Conservation (phyloP, 768 basidiomycete genomes). For the Coprinellus micaceus region DNA sequence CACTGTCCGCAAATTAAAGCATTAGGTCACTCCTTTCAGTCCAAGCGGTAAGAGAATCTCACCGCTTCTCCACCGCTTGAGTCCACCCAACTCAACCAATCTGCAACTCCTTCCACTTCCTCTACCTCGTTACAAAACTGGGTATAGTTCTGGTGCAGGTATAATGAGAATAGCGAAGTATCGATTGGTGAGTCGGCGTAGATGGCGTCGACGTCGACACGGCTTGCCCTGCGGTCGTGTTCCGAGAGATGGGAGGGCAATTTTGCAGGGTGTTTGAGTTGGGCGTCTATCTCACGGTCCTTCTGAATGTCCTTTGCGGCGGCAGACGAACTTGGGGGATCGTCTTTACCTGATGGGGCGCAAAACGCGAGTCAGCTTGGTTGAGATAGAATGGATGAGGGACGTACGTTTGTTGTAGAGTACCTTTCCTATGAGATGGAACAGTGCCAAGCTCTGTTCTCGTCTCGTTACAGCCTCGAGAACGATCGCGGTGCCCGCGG, state of each 20-base stretch:
- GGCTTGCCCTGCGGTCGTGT: slow-evolving; percentile 64
- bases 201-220: slow-evolving; percentile 74
- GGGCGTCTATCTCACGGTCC: slow-evolving; percentile 53
- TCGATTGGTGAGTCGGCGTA: slow-evolving; percentile 89
- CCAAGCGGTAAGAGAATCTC: slow-evolving; percentile 18
- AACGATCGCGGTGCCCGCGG: slow-evolving; percentile 29
- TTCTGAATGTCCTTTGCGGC: slow-evolving; percentile 60
- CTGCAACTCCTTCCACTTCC: slow-evolving; percentile 64
- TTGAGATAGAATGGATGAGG: background rate
- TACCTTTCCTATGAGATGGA: slow-evolving; percentile 91
- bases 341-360: slow-evolving; percentile 61
- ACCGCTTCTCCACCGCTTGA: slow-evolving; percentile 63
- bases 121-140: slow-evolving; percentile 80
- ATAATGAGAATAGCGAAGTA: slow-evolving; percentile 81
- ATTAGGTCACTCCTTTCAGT: background rate
- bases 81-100: slow-evolving; percentile 78
- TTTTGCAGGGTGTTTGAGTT: slow-evolving; percentile 49
- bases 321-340: slow-evolving; percentile 53
- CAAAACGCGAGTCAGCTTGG: slow-evolving; percentile 3
- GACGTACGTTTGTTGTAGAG: slow-evolving; percentile 89
- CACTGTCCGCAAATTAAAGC: slow-evolving; percentile 38
- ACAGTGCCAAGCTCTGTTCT: slow-evolving; percentile 84
- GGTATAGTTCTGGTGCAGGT: slow-evolving; percentile 91
- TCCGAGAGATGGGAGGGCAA: slow-evolving; percentile 57
- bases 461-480: slow-evolving; percentile 75